These are phyloP conservation scores for Sarcodon aspratus DNA, from an alignment of 768 basidiomycete genomes.

Conservation along the genomic window DNA sequence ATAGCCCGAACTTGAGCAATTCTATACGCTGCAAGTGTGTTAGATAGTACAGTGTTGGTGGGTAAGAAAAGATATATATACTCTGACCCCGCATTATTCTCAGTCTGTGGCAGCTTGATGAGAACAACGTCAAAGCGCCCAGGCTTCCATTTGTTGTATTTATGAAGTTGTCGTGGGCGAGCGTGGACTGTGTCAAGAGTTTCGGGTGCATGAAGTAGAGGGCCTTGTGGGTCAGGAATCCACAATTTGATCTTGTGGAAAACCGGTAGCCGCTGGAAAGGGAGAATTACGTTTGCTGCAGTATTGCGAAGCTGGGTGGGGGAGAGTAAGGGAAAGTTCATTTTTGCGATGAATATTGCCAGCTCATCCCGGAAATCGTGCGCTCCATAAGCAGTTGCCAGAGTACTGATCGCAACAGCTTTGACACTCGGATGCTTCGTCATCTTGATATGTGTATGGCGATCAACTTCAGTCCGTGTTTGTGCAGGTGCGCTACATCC, in stretches of 20 bases:
- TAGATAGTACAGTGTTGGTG: not conserved
- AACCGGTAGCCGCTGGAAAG: slow-evolving; percentile 15
- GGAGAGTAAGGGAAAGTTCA: slow-evolving; percentile 9
- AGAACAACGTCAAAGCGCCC: slow-evolving; percentile 25
- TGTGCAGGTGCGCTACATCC: not conserved
- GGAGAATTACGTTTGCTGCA: slow-evolving; percentile 6
- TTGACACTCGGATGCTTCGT: slow-evolving; percentile 15
- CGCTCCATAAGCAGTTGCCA: slow-evolving; percentile 17
- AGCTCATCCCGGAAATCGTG: slow-evolving; percentile 16
- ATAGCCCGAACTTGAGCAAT: slow-evolving; percentile 14
- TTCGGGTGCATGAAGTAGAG: not conserved
- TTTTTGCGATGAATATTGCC: slow-evolving; percentile 8
- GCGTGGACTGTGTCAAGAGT: slow-evolving; percentile 21
- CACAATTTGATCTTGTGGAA: slow-evolving; percentile 22
- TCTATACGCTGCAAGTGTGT: slow-evolving; percentile 12
- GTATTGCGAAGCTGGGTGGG: slow-evolving; percentile 8
- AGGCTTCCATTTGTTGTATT: slow-evolving; percentile 6
- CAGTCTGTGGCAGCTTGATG: slow-evolving; percentile 8
- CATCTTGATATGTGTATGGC: slow-evolving; percentile 5
- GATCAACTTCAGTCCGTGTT: not conserved
- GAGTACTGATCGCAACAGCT: slow-evolving; percentile 11
- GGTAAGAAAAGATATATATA: slow-evolving; percentile 2
- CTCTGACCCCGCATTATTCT: slow-evolving; percentile 8
- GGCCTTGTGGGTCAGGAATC: slow-evolving; percentile 6
- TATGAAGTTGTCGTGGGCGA: slow-evolving; percentile 12